phyloP scores from a whole-genome alignment of 1,284 basidiomycete genomes.

The Ganoderma multipileum region DNA sequence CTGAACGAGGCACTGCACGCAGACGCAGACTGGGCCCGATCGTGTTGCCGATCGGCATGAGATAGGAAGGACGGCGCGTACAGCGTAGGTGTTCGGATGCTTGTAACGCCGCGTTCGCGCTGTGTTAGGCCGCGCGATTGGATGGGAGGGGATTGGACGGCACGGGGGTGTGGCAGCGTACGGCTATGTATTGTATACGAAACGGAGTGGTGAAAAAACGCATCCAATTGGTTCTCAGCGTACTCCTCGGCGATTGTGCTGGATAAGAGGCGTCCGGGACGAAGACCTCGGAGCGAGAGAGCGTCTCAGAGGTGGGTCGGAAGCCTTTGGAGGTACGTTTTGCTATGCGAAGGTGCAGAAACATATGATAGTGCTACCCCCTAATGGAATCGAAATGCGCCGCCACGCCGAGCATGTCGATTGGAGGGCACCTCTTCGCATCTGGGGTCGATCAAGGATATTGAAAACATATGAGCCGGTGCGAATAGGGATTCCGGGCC shows the following conservation, averaged over 20 bases:
- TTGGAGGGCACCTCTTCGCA: not conserved
- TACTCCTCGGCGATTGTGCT: conserved; percentile 2
- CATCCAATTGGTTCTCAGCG: not conserved
- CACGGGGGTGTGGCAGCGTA: not conserved
- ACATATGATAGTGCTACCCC: not conserved
- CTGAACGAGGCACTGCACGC: not conserved
- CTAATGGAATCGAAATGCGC: too few species aligned
- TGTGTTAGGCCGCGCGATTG: not conserved
- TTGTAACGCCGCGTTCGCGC: not conserved
- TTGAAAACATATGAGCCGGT: not conserved
- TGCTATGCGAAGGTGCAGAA: not conserved
- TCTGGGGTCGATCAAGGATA: not conserved
- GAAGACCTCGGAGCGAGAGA: not conserved
- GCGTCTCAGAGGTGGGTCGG: not conserved
- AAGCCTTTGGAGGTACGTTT: not conserved
- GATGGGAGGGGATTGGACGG: not conserved
- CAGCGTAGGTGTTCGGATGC: too few species aligned
- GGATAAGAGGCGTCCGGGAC: not conserved
- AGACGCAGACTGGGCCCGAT: not conserved
- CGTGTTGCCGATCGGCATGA: not conserved
- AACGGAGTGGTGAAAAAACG: not conserved
- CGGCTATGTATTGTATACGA: not conserved
- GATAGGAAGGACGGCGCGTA: not conserved
- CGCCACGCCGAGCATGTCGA: not conserved
- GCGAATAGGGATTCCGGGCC: not conserved